phyloP scores from a whole-genome alignment of 768 basidiomycete genomes.

The Collybia nuda region DNA sequence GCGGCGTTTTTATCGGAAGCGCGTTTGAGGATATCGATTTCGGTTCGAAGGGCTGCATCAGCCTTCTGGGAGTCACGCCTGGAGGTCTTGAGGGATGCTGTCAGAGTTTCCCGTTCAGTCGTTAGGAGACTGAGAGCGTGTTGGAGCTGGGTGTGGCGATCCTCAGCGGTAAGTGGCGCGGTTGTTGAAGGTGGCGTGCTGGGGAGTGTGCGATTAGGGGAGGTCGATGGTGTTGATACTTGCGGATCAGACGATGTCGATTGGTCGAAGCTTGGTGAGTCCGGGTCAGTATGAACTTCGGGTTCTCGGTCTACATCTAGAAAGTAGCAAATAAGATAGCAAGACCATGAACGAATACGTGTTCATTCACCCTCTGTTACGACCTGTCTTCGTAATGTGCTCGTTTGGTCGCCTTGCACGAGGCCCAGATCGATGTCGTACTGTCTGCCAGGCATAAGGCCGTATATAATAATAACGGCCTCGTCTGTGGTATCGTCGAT shows the following conservation, averaged over 20 bases:
- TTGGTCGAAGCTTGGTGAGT: slow-evolving; percentile 28
- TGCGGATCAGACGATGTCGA: slow-evolving; percentile 32
- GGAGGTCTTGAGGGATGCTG: slow-evolving; percentile 63
- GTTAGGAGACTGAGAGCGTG: slow-evolving; percentile 63
- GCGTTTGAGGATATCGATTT: slow-evolving; percentile 83
- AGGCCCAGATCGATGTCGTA: slow-evolving; percentile 88
- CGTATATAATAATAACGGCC: slow-evolving; percentile 89
- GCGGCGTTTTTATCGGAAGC: slow-evolving; percentile 77
- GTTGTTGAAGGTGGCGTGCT: slow-evolving; percentile 29
- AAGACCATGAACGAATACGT: slow-evolving; percentile 5
- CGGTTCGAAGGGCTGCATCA: slow-evolving; percentile 67
- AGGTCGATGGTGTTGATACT: slow-evolving; percentile 39
- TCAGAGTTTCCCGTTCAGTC: slow-evolving; percentile 67
- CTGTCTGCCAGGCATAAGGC: slow-evolving; percentile 82
- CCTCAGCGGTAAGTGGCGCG: slow-evolving; percentile 58
- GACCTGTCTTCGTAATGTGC: slow-evolving; percentile 57
- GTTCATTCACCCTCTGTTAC: slow-evolving; percentile 58
- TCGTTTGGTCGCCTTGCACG: slow-evolving; percentile 50
- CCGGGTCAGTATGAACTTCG: slow-evolving; percentile 32
- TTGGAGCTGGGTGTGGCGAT: slow-evolving; percentile 63
- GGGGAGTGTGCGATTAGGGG: slow-evolving; percentile 32
- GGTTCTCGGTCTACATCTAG: slow-evolving; percentile 27
- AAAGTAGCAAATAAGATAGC: not conserved
- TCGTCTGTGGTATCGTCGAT: slow-evolving; percentile 82
- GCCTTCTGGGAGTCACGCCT: slow-evolving; percentile 65